Base-by-base conservation (phyloP, 192 early-diverging fungal species). In the Diversispora epigaea region DNA sequence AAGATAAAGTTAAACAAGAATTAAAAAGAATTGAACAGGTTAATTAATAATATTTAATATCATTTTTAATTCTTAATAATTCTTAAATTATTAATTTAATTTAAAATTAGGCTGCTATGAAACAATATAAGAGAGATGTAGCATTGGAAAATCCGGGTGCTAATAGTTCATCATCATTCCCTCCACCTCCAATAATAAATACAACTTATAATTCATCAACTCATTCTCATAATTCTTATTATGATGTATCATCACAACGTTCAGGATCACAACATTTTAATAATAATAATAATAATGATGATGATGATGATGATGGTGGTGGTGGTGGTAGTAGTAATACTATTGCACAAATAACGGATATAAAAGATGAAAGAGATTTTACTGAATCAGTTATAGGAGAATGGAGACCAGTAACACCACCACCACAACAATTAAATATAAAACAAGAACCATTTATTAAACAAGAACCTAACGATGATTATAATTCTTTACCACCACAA, bases 21-120 rank as follows among this genome's bases (percentile, higher is more conserved):
- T 82, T 90, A 52, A 86, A 93, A 49, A 87, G 81, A 46, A 93
- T 94, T 66, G 91, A 92, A 57, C 80, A 73, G 65, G 90, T 80
- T 74, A 3, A n/a, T 14, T 44, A 25, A 50, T 46, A 43, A n/a
- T n/a, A n/a, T n/a, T 22, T 4, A 52, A 49, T 10, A 15, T 69
- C 39, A 69, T 52, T 32, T 44, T 54, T 14, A 64, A n/a, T 41
- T 44, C 32, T 3, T 41, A 41, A 39, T 64, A 64, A 3, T 21
- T 44, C 39, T 43, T 64, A n/a, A 22, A 44, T 62, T 9, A 11
- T 17, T 41, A 9, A 12, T 12, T 44, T 9, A 6, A 2, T 21
- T 40, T 19, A 65, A 9, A 12, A 17, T 41, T 5, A 83, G 81
- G 82, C 82, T 0, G 82, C 82, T 14, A 78, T 83, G 82, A 78